These are phyloP conservation scores for Candida nemodendra DNA, from an alignment of 805 yeast genomes.

Conservation along the genomic window DNA sequence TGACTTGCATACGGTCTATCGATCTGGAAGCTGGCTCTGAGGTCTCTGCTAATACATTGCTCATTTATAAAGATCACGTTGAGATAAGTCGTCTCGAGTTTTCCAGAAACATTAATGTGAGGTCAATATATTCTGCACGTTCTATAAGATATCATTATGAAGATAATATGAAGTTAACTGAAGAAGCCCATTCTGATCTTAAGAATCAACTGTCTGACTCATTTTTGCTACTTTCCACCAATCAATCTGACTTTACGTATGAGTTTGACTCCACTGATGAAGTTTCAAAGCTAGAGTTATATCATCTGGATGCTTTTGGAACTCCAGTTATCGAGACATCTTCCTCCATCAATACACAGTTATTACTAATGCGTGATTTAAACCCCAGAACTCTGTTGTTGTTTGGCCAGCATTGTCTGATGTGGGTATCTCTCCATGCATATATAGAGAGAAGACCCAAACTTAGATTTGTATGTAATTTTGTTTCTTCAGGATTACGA, in stretches of 20 bases:
- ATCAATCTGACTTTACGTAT: slow-evolving; percentile 6
- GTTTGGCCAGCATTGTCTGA: slow-evolving; percentile 2
- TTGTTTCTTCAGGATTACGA: too few species aligned
- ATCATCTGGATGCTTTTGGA: slow-evolving; percentile 5
- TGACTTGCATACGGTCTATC: slow-evolving; percentile 7
- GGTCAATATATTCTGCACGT: slow-evolving; percentile 3
- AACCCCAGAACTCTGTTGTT: not conserved
- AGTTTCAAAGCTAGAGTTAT: not conserved
- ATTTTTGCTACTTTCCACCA: slow-evolving; percentile 14
- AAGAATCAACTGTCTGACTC: slow-evolving; percentile 6
- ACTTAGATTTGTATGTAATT: not conserved
- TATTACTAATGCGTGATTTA: slow-evolving; percentile 1
- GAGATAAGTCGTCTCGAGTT: slow-evolving; percentile 4
- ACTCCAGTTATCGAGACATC: slow-evolving; percentile 10
- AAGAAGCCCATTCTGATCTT: slow-evolving; percentile 4
- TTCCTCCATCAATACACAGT: slow-evolving; percentile 11
- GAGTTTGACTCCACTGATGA: slow-evolving; percentile 3
- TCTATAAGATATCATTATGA: slow-evolving; percentile 5
- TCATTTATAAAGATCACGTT: slow-evolving; percentile 1
- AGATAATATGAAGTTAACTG: slow-evolving; percentile 7
- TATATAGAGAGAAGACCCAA: not conserved
- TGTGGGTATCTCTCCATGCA: slow-evolving; percentile 1
- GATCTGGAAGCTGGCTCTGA: slow-evolving; percentile 6
- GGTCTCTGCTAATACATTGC: not conserved
- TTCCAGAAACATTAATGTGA: slow-evolving; percentile 11